Percentiles rank a stretch among this genome's conserved stretches.
These are phyloP conservation scores for Tuber aestivum DNA, from an alignment of 495 filamentous ascomycete genomes.

Conservation along the genomic window DNA sequence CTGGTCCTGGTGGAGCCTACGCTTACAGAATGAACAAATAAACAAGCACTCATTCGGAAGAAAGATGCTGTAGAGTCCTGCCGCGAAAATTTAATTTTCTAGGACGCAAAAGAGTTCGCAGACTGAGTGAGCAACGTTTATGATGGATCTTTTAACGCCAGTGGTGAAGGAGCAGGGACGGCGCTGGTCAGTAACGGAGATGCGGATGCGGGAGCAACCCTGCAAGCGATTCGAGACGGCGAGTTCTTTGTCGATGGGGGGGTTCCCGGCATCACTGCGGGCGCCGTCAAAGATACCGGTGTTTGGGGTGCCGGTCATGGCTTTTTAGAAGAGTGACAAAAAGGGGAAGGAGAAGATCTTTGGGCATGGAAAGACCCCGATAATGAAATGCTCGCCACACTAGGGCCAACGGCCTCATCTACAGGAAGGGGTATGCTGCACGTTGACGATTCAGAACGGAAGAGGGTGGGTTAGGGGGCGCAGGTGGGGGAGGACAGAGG, in stretches of 20 bases:
- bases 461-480: constrained; percentile 52
- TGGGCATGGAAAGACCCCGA: too few species aligned
- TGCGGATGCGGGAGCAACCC: too few species aligned
- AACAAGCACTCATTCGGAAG: not conserved
- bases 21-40: not conserved
- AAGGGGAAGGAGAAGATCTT: constrained; percentile 48
- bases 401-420: constrained; percentile 78
- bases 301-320: constrained; percentile 24
- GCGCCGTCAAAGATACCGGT: constrained; percentile 20
- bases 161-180: too few species aligned
- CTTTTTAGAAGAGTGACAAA: constrained; percentile 6
- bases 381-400: constrained; percentile 75
- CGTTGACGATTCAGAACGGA: constrained; percentile 49
- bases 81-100: constrained; percentile 79
- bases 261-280: constrained; percentile 8
- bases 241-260: too few species aligned
- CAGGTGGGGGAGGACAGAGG: constrained; percentile 47
- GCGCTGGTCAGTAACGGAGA: constrained; percentile 18
- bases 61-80: constrained; percentile 78
- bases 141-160: constrained; percentile 32
- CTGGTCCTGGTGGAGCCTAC: not conserved
- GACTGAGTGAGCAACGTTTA: constrained; percentile 52
- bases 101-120: constrained; percentile 72
- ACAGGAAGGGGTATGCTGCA: constrained; percentile 72
- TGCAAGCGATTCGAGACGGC: too few species aligned